These are phyloP conservation scores for Amanita rimosa DNA, from an alignment of 768 basidiomycete species.

Conservation along the genomic window DNA sequence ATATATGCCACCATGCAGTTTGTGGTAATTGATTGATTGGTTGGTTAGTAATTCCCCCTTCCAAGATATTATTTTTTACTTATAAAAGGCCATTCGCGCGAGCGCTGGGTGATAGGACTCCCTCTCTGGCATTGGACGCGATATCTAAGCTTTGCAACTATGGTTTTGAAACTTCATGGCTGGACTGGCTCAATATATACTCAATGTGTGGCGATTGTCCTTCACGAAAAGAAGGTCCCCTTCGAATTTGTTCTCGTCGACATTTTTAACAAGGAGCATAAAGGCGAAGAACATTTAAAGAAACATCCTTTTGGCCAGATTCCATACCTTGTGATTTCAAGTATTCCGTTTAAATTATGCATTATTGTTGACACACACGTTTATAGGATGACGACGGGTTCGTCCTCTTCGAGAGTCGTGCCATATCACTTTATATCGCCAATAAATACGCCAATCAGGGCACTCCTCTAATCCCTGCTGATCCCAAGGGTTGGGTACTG, in stretches of 20 bases:
- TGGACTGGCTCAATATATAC: slow-evolving; percentile 32
- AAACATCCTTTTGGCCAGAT: slow-evolving; percentile 45
- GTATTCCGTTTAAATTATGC: background rate
- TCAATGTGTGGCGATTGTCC: slow-evolving; percentile 28
- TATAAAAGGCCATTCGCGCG: background rate
- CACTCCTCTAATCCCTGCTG: slow-evolving; percentile 35
- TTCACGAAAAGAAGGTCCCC: slow-evolving; percentile 35
- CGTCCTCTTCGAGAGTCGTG: slow-evolving; percentile 52
- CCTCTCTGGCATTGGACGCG: background rate
- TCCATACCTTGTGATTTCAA: slow-evolving; percentile 5
- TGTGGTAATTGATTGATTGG: too few species aligned
- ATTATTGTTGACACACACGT: background rate
- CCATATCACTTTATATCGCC: slow-evolving; percentile 49
- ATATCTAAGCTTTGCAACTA: slow-evolving; percentile 9
- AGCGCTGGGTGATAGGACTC: background rate
- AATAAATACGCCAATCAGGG: slow-evolving; percentile 44
- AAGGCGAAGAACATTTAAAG: slow-evolving; percentile 19
- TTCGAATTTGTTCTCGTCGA: slow-evolving; percentile 32
- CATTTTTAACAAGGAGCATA: slow-evolving; percentile 28
- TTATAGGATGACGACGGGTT: slow-evolving; percentile 50
- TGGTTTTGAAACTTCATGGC: slow-evolving; percentile 37
- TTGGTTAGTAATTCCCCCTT: too few species aligned
- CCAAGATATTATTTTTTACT: too few species aligned
- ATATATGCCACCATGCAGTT: too few species aligned
- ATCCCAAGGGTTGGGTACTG: slow-evolving; percentile 24